phyloP scores from a whole-genome alignment of 2,329 filamentous ascomycete species.

The Ophiostoma perfectum region DNA sequence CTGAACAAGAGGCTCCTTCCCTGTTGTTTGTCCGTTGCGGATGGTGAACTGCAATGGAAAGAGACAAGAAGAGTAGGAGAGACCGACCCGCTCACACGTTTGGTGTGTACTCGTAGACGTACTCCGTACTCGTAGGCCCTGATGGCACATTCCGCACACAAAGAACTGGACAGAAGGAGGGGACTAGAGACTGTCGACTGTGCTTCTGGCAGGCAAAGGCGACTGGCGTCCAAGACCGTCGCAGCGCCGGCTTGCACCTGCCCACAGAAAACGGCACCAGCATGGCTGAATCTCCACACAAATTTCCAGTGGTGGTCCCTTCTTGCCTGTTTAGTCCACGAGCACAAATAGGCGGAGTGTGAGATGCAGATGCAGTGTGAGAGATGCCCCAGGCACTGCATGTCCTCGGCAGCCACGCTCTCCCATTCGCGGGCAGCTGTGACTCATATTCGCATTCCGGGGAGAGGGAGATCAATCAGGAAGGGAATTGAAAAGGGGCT shows the following conservation, averaged over 20 bases:
- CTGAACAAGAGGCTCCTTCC: no score
- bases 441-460: not conserved
- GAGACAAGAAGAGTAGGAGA: no score
- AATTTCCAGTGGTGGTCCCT: not conserved
- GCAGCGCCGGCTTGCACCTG: not conserved
- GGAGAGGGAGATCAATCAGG: not conserved
- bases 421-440: not conserved
- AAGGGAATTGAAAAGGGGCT: constrained; percentile 4
- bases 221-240: not conserved
- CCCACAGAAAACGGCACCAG: not conserved
- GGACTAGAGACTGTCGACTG: not conserved
- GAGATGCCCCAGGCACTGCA: not conserved
- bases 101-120: no score
- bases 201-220: not conserved
- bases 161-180: not conserved
- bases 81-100: no score
- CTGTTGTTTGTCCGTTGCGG: no score
- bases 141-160: constrained; percentile 6
- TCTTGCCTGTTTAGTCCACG: not conserved
- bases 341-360: not conserved
- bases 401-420: no score
- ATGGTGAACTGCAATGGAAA: no score
- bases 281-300: not conserved
- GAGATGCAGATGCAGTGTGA: not conserved
- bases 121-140: not conserved